phyloP scores from a whole-genome alignment of 495 filamentous ascomycete genomes.

The Penicillium bialowiezense region DNA sequence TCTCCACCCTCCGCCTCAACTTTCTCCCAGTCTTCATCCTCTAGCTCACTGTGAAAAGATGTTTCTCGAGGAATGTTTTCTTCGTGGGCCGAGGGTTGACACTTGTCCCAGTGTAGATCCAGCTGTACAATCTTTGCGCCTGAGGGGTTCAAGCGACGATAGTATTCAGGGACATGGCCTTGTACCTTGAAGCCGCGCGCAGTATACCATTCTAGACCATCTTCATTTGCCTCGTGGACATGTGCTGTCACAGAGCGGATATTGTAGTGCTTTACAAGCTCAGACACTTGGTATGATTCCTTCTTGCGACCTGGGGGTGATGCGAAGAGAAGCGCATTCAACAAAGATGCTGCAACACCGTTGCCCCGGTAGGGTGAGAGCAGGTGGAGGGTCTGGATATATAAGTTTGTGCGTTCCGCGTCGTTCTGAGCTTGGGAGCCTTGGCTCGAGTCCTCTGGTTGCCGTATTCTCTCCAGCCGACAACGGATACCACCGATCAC shows the following conservation, averaged over 20 bases:
- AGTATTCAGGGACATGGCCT: conserved; percentile 67
- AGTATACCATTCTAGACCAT: conserved; percentile 82
- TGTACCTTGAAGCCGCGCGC: conserved; percentile 71
- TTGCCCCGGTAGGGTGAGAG: conserved; percentile 78
- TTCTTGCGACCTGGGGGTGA: conserved; percentile 18
- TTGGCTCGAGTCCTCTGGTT: background rate
- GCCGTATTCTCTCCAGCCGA: conserved; percentile 57
- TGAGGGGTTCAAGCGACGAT: conserved; percentile 75
- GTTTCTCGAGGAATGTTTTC: background rate
- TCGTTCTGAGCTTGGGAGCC: background rate
- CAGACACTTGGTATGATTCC: conserved; percentile 33
- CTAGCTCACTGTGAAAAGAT: conserved; percentile 3
- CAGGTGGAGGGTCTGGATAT: conserved; percentile 83
- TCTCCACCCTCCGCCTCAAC: conserved; percentile 41
- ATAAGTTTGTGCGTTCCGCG: conserved; percentile 52
- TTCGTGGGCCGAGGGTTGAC: background rate
- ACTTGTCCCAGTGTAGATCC: conserved; percentile 28
- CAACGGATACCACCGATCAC: conserved; percentile 83
- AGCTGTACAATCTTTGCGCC: conserved; percentile 74
- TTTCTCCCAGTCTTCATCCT: conserved; percentile 47
- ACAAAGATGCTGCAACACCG: conserved; percentile 74
- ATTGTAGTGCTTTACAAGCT: conserved; percentile 48
- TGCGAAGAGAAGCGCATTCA: conserved; percentile 56
- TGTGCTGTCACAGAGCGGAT: conserved; percentile 71
- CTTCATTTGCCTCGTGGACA: conserved; percentile 90